phyloP scores from a whole-genome alignment of 2,329 filamentous ascomycete genomes.

The Calonectria hongkongensis region DNA sequence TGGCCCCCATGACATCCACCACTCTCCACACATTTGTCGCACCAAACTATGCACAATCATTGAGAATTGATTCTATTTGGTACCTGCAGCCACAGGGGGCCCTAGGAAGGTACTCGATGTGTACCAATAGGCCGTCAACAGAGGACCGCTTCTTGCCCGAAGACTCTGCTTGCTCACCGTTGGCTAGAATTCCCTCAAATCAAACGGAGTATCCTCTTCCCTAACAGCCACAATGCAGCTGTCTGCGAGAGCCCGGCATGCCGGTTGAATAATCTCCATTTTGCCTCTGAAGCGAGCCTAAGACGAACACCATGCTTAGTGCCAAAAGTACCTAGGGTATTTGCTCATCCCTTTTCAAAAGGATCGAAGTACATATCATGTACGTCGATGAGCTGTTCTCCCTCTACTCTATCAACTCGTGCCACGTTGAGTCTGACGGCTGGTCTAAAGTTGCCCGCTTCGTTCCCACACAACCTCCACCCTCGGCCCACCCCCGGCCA shows the following conservation, averaged over 20 bases:
- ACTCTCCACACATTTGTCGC: slow-evolving; percentile 5
- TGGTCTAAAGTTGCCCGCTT: slow-evolving; percentile 49
- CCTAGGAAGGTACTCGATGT: not conserved
- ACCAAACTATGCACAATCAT: slow-evolving; percentile 11
- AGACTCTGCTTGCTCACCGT: not conserved
- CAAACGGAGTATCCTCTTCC: not conserved
- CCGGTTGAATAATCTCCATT: not conserved
- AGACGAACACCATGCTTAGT: not conserved
- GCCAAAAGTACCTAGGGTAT: not conserved
- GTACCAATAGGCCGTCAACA: not conserved
- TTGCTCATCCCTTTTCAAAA: not conserved
- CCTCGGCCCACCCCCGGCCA: slow-evolving; percentile 32
- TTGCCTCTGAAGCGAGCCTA: no score
- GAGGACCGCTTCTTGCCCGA: slow-evolving; percentile 24
- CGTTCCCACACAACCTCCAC: slow-evolving; percentile 50
- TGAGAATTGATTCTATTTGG: slow-evolving; percentile 29
- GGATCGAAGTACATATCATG: not conserved
- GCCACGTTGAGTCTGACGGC: slow-evolving; percentile 53
- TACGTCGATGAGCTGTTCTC: slow-evolving; percentile 19
- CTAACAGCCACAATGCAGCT: not conserved
- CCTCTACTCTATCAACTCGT: slow-evolving; percentile 48
- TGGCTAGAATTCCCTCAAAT: slow-evolving; percentile 36
- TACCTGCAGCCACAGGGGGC: slow-evolving; percentile 37
- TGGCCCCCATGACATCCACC: not conserved
- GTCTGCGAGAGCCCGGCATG: not conserved